Percentiles rank a stretch among this genome's conserved stretches.
These are phyloP conservation scores for Eurotiales sp. DNA, from an alignment of 2,329 filamentous ascomycete genomes.

Conservation along the genomic window DNA sequence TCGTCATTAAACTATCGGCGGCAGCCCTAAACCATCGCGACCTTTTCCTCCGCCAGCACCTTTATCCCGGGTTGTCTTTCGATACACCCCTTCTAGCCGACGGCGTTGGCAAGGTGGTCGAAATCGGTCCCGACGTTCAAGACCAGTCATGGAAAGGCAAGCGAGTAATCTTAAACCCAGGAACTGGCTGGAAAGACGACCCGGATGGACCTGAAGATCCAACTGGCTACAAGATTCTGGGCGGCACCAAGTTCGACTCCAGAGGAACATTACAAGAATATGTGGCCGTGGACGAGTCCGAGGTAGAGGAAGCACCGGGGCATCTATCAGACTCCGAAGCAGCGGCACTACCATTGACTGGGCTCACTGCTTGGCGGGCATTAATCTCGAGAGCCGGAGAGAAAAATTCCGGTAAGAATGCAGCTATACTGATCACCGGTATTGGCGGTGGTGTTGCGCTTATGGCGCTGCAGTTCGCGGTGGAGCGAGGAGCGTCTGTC, in stretches of 20 bases:
- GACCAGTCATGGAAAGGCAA: constrained; percentile 59
- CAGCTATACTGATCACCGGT: constrained; percentile 80
- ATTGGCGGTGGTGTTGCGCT: constrained; percentile 91
- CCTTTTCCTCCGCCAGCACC: constrained; percentile 85
- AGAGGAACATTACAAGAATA: constrained; percentile 73
- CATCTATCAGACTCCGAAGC: constrained; percentile 72
- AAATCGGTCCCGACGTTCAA: constrained; percentile 53
- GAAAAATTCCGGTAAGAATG: constrained; percentile 49
- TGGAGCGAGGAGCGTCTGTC: constrained; percentile 70
- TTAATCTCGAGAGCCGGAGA: constrained; percentile 72
- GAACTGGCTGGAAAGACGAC: constrained; percentile 69
- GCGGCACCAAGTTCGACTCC: constrained; percentile 59
- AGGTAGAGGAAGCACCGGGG: constrained; percentile 71
- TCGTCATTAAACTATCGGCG: constrained; percentile 72
- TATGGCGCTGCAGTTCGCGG: constrained; percentile 74
- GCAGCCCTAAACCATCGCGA: constrained; percentile 92
- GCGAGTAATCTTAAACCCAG: constrained; percentile 74
- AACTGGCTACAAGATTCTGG: constrained; percentile 37
- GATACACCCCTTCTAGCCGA: constrained; percentile 75
- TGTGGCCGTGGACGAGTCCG: constrained; percentile 62
- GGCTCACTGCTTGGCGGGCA: constrained; percentile 84
- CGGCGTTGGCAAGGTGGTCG: constrained; percentile 70
- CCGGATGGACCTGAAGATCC: constrained; percentile 69
- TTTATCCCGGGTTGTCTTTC: constrained; percentile 84
- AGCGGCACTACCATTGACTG: constrained; percentile 79